These are phyloP conservation scores for Camptophora hylomeconis DNA, from an alignment of 2,329 filamentous ascomycete genomes.

Conservation along the genomic window DNA sequence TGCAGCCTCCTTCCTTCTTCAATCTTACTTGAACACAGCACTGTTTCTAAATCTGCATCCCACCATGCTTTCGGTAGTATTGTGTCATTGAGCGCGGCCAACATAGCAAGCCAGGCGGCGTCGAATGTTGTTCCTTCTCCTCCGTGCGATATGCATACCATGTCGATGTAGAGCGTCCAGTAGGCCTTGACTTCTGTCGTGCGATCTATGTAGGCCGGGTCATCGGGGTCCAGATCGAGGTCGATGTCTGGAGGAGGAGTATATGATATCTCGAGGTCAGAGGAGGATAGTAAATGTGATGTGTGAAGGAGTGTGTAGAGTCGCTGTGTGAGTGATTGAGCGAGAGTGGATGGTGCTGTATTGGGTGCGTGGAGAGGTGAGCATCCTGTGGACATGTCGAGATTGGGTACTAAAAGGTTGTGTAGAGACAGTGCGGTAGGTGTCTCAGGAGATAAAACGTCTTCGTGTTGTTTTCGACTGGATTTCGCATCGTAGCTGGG, in stretches of 20 bases:
- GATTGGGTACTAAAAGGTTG: slow-evolving; percentile 78
- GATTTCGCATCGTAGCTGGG: slow-evolving; percentile 43
- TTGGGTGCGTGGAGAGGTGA: slow-evolving; percentile 71
- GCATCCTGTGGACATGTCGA: slow-evolving; percentile 83
- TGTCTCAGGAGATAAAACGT: slow-evolving; percentile 29
- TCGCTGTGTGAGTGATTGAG: slow-evolving; percentile 73
- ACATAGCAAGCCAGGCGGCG: slow-evolving; percentile 70
- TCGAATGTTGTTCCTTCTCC: slow-evolving; percentile 59
- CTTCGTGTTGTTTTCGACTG: slow-evolving; percentile 10
- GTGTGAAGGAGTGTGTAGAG: slow-evolving; percentile 64
- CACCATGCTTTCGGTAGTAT: slow-evolving; percentile 66
- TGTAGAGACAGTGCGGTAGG: slow-evolving; percentile 22
- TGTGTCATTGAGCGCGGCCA: slow-evolving; percentile 70
- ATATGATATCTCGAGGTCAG: slow-evolving; percentile 63
- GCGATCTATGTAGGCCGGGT: slow-evolving; percentile 17
- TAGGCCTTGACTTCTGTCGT: slow-evolving; percentile 59
- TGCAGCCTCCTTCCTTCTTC: slow-evolving; percentile 42
- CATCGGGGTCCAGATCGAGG: slow-evolving; percentile 30
- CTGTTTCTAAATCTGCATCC: slow-evolving; percentile 66
- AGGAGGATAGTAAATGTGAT: slow-evolving; percentile 51
- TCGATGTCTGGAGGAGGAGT: slow-evolving; percentile 28
- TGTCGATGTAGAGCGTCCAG: slow-evolving; percentile 89
- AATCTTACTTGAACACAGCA: slow-evolving; percentile 58
- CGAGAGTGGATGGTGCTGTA: slow-evolving; percentile 57
- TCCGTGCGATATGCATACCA: slow-evolving; percentile 88